Evolutionary conservation across 495 filamentous ascomycete genomes (phyloP).

Genomic region (Astrothelium macrocarpum): DNA sequence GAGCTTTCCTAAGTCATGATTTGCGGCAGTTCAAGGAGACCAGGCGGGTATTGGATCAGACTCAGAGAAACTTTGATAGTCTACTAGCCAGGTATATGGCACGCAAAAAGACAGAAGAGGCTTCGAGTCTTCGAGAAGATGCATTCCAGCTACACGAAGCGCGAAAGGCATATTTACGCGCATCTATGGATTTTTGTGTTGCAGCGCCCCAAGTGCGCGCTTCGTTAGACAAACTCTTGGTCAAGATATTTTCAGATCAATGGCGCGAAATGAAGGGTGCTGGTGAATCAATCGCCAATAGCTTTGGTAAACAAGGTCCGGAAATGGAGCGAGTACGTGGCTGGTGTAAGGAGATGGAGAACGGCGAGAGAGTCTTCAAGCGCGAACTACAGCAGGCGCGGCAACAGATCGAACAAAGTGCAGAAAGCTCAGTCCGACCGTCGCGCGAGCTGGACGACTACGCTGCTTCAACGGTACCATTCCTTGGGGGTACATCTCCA

Average conservation of each 20-base stretch:
- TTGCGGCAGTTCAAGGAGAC: slow-evolving; percentile 63
- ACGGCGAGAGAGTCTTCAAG: slow-evolving; percentile 64
- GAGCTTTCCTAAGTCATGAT: slow-evolving; percentile 64
- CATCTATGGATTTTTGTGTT: slow-evolving; percentile 87
- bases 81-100: slow-evolving; percentile 67
- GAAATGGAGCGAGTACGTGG: slow-evolving; percentile 88
- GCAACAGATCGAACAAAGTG: slow-evolving; percentile 72
- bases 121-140: slow-evolving; percentile 82
- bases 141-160: slow-evolving; percentile 94
- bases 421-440: slow-evolving; percentile 59
- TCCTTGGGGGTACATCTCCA: slow-evolving; percentile 62
- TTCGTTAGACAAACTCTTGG: slow-evolving; percentile 74
- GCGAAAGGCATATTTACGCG: slow-evolving; percentile 79
- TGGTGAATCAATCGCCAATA: slow-evolving; percentile 47
- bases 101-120: slow-evolving; percentile 88
- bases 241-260: slow-evolving; percentile 73
- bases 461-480: slow-evolving; percentile 74
- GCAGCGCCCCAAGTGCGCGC: slow-evolving; percentile 72
- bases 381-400: slow-evolving; percentile 69
- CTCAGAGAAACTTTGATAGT: slow-evolving; percentile 74
- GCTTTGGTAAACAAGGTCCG: slow-evolving; percentile 50
- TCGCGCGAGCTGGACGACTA: slow-evolving; percentile 93
- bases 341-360: slow-evolving; percentile 90
- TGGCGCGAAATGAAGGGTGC: slow-evolving; percentile 70
- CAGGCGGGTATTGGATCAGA: slow-evolving; percentile 60